Conservation (phyloP, 2,329 filamentous ascomycete genomes). For the Parascedosporium putredinis region DNA sequence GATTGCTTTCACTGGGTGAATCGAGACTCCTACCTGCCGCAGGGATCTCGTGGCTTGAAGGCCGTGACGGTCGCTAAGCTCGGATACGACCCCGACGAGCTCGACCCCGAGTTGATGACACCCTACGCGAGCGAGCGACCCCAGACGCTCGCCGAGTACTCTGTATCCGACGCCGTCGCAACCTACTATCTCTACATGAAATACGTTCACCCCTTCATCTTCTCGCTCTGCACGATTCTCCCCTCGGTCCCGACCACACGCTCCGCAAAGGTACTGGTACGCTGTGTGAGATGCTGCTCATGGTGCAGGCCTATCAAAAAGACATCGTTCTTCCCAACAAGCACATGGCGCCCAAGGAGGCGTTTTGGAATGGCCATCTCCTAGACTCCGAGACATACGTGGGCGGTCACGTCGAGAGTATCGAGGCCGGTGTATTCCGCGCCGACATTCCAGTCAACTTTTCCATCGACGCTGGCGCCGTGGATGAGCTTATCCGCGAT, state of each 20-base stretch:
- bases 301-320: constrained; percentile 94
- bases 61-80: constrained; percentile 96
- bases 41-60: constrained; percentile 93
- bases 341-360: constrained; percentile 78
- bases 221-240: constrained; percentile 97
- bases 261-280: constrained; percentile 94
- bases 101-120: constrained; percentile 96
- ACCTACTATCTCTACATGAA: constrained; percentile 99
- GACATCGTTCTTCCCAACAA: constrained; percentile 94
- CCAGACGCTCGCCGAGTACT: constrained; percentile 93
- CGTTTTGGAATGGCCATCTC: constrained; percentile 94
- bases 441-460: constrained; percentile 95
- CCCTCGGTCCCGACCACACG: constrained; percentile 84
- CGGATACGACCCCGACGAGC: constrained; percentile 94
- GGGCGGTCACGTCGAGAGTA: constrained; percentile 96
- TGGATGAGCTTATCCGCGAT: constrained; percentile 80
- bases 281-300: constrained; percentile 97
- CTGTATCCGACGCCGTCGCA: constrained; percentile 95
- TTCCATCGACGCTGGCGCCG: constrained; percentile 73
- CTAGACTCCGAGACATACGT: constrained; percentile 97
- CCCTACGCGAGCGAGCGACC: constrained; percentile 82
- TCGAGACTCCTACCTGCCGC: constrained; percentile 92
- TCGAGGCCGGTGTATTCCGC: constrained; percentile 93
- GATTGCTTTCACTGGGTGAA: constrained; percentile 99
- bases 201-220: constrained; percentile 99